phyloP scores from a whole-genome alignment of 169 alveolate genomes.

The Neospora caninum region DNA sequence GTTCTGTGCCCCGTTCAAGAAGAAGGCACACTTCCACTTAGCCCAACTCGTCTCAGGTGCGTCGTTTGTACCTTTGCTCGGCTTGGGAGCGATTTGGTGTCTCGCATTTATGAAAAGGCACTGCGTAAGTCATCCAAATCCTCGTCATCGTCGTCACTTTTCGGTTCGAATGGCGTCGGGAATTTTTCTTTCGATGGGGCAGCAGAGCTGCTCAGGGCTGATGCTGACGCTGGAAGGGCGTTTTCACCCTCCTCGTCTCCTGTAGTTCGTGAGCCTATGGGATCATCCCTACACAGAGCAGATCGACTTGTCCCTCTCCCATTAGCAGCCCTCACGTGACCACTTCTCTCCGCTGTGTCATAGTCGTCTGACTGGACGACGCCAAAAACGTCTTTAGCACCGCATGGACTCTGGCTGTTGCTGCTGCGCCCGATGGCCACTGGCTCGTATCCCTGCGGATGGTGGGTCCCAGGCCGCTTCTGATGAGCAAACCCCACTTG shows the following conservation, averaged over 20 bases:
- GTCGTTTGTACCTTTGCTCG: too few relatives aligned
- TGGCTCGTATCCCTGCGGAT: neutral
- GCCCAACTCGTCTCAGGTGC: too few relatives aligned
- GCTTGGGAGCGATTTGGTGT: too few relatives aligned
- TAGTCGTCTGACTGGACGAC: neutral
- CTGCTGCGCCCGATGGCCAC: neutral
- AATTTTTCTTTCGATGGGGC: neutral
- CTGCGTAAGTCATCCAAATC: conserved; percentile 34
- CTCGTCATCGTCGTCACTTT: conserved; percentile 26
- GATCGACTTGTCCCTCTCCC: too few relatives aligned
- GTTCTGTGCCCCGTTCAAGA: too few relatives aligned
- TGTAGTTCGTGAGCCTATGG: too few relatives aligned
- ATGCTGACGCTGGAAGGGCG: neutral
- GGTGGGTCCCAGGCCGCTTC: too few relatives aligned
- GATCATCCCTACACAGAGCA: too few relatives aligned
- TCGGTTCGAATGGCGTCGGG: neutral
- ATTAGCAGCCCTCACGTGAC: too few relatives aligned
- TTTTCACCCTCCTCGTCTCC: neutral
- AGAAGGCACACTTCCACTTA: too few relatives aligned
- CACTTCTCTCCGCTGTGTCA: too few relatives aligned
- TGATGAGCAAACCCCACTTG: too few relatives aligned
- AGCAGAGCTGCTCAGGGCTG: neutral
- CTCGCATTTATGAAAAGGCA: neutral
- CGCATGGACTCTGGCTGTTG: neutral
- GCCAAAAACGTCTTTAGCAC: neutral